Base-by-base conservation (phyloP, 1,284 basidiomycete species). In the Schizopora paradoxa region DNA sequence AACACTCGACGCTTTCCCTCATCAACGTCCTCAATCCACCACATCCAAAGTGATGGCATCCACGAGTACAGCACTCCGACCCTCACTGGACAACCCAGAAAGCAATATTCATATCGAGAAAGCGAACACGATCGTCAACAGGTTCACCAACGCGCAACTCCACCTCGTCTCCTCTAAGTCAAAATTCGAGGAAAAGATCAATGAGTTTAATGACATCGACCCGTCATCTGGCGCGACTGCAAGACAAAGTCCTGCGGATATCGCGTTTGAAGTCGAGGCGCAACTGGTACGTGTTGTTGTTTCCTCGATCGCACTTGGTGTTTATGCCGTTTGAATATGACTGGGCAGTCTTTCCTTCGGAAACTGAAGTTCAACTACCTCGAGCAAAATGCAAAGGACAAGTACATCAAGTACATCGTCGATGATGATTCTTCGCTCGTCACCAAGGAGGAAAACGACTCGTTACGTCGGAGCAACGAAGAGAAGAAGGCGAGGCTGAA, bases 341-440 rank as follows among this genome's bases (percentile, higher is more conserved):
- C 49, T 48, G 38, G 46, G 38, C 44, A 91, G 86, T 73, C 82
- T 3, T 86, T 82, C 58, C 72, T 92, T 32, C 73, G 85, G n/a
- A 84, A 86, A 55, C 74, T 91, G 19, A 92, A 92, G 62, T 89
- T 88, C 57, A 83, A 85, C 52, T 91, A 88, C 57, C 68, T 91
- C 18, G 88, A 92, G 57, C 86, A 90, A 62, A 87, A 90, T 55
- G 86, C 90, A 3, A 92, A 92, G 61, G 78, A 88, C 53, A 80
- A 84, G 61, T 92, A 91, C 58, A 73, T 91, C 57, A 84, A 83
- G 59, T 80, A 78, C 0, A 90, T 92, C 54, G 84, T 91, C 41
- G 86, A 82, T 58, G 83, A 87, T 51, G 84, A 89, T 49, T 85
- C 86, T 0, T 82, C 82, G 3, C 74, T 79, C 41, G 79, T 90